These are phyloP conservation scores for Pichia pseudocactophila DNA, from an alignment of 805 yeast genomes.

Conservation along the genomic window DNA sequence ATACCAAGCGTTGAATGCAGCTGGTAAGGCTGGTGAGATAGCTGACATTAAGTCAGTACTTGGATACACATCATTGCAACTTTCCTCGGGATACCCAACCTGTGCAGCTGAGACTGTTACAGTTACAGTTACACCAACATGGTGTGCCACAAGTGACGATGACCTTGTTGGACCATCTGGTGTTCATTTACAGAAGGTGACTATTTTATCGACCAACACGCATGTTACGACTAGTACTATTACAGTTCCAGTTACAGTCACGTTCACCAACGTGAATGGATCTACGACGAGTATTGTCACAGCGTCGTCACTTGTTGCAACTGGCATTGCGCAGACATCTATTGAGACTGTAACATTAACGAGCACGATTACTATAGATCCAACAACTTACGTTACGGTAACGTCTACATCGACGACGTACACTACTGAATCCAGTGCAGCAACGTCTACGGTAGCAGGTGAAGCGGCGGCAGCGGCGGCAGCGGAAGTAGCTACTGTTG, in stretches of 20 bases:
- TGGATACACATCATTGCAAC: neutral
- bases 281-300: constrained; percentile 22
- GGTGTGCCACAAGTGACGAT: constrained; percentile 9
- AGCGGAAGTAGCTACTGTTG: too few species aligned
- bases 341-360: constrained; percentile 10
- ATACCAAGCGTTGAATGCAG: neutral
- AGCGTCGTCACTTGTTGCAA: constrained; percentile 23
- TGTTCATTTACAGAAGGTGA: constrained; percentile 6
- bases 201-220: constrained; percentile 10
- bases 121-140: constrained; percentile 16
- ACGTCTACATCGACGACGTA: constrained; percentile 9
- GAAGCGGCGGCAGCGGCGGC: neutral
- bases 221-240: constrained; percentile 16
- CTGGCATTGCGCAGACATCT: constrained; percentile 15
- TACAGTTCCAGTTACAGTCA: constrained; percentile 26
- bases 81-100: neutral
- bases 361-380: constrained; percentile 10
- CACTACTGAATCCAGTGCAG: constrained; percentile 4
- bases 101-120: constrained; percentile 20
- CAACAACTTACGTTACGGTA: constrained; percentile 3
- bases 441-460: neutral
- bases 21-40: neutral
- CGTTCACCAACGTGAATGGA: constrained; percentile 26
- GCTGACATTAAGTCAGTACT: constrained; percentile 6
- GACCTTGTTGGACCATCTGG: neutral